phyloP scores from a whole-genome alignment of 2,329 filamentous ascomycete species.

The Pezizomycotina sp. region DNA sequence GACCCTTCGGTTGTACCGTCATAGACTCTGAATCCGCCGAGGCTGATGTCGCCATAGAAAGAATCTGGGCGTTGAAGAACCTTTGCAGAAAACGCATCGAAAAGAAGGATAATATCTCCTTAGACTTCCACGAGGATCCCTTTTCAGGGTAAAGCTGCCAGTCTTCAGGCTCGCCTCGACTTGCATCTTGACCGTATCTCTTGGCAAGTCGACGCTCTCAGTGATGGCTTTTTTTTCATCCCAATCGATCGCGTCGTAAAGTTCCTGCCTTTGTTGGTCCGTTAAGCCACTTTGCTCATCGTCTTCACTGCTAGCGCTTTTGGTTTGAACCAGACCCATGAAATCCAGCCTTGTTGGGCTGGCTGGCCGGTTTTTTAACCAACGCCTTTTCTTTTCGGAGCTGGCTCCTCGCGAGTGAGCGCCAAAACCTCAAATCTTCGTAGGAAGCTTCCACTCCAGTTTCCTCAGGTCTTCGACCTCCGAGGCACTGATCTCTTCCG shows the following conservation, averaged over 20 bases:
- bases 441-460: conserved; percentile 82
- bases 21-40: conserved; percentile 84
- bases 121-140: conserved; percentile 60
- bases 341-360: conserved; percentile 69
- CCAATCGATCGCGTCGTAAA: conserved; percentile 96
- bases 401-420: conserved; percentile 82
- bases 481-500: conserved; percentile 50
- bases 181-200: conserved; percentile 83
- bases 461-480: conserved; percentile 57
- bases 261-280: conserved; percentile 85
- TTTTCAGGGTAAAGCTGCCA: conserved; percentile 85
- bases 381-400: conserved; percentile 87
- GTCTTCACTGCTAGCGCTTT: conserved; percentile 41
- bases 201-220: conserved; percentile 73
- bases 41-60: conserved; percentile 68
- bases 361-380: conserved; percentile 52
- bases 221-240: conserved; percentile 85
- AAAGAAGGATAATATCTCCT: conserved; percentile 81
- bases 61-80: conserved; percentile 82
- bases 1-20: conserved; percentile 88
- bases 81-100: conserved; percentile 86
- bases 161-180: conserved; percentile 85
- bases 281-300: conserved; percentile 72
- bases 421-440: conserved; percentile 93
- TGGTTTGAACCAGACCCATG: conserved; percentile 82